Conservation (phyloP, 106 monocot species). For the Agapanthus africanus region DNA sequence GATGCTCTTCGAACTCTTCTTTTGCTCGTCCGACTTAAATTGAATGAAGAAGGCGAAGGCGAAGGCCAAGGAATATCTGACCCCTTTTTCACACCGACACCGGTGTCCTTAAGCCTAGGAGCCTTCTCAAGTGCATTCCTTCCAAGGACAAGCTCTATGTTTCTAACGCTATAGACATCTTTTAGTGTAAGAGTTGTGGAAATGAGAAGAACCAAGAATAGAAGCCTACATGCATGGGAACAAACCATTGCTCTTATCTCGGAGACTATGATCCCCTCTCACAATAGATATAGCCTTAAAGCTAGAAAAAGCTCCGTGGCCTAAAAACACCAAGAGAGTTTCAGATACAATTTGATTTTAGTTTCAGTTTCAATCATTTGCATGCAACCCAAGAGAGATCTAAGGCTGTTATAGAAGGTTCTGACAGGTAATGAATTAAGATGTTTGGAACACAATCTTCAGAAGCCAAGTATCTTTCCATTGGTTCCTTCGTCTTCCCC, state of each 20-base stretch:
- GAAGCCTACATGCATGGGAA: constrained; percentile 5
- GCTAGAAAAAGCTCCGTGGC: constrained; percentile 20
- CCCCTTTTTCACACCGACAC: constrained; percentile 17
- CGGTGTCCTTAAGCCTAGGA: constrained; percentile 3
- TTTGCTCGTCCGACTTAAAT: constrained; percentile 51
- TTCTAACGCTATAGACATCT: constrained; percentile 24
- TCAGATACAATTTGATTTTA: constrained; percentile 9
- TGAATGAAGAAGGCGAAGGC: constrained; percentile 24
- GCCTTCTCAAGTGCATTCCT: constrained; percentile 5
- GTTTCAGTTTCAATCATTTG: constrained; percentile 63
- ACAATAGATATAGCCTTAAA: constrained; percentile 39
- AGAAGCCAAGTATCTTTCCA: constrained; percentile 74
- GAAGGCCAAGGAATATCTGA: too few species aligned
- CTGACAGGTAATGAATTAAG: constrained; percentile 68
- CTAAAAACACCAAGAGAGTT: constrained; percentile 32
- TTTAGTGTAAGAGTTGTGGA: constrained; percentile 17
- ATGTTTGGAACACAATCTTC: constrained; percentile 37
- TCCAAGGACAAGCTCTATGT: constrained; percentile 17
- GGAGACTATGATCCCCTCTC: neutral
- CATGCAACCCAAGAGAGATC: constrained; percentile 28
- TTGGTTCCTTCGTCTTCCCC: too few species aligned
- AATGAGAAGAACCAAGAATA: constrained; percentile 17
- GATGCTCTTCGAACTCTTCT: constrained; percentile 66
- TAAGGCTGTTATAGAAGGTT: constrained; percentile 85
- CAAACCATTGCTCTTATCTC: constrained; percentile 16